A percentile compares a stretch with the other conserved stretches of the same genome.
These are phyloP conservation scores for Aspergillus terreus DNA, from an alignment of 2,329 filamentous ascomycete species.

Conservation along the genomic window DNA sequence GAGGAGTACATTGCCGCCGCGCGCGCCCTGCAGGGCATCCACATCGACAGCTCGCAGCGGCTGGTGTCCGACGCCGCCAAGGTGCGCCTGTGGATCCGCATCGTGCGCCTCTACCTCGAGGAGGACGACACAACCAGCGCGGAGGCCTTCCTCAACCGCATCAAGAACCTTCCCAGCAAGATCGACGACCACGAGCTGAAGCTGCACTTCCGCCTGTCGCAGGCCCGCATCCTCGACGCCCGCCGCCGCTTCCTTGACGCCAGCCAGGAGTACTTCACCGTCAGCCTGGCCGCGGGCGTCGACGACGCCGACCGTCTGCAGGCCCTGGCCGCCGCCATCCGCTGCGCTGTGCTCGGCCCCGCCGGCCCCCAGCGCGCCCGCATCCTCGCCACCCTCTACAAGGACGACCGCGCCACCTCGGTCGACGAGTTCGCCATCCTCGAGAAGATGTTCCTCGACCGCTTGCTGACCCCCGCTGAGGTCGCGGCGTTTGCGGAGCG, in stretches of 20 bases:
- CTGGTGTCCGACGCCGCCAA: slow-evolving; percentile 78
- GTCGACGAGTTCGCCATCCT: slow-evolving; percentile 81
- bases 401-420: slow-evolving; percentile 76
- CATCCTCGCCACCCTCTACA: slow-evolving; percentile 79
- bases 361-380: slow-evolving; percentile 81
- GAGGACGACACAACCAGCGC: slow-evolving; percentile 85
- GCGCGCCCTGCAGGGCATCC: slow-evolving; percentile 73
- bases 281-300: slow-evolving; percentile 74
- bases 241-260: slow-evolving; percentile 87
- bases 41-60: slow-evolving; percentile 84
- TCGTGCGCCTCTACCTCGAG: slow-evolving; percentile 90
- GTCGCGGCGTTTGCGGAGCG: slow-evolving; percentile 79
- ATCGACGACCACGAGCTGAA: slow-evolving; percentile 70
- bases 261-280: slow-evolving; percentile 79
- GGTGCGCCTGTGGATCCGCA: slow-evolving; percentile 84
- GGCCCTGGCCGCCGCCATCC: slow-evolving; percentile 81
- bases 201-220: slow-evolving; percentile 83
- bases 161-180: slow-evolving; percentile 83
- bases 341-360: slow-evolving; percentile 87
- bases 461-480: slow-evolving; percentile 75
- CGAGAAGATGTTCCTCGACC: slow-evolving; percentile 96
- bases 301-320: slow-evolving; percentile 81
- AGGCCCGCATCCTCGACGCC: slow-evolving; percentile 89
- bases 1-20: slow-evolving; percentile 81
- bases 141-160: slow-evolving; percentile 85